Evolutionary conservation across 805 yeast species (phyloP).

Genomic region (Candida yuanshanica): DNA sequence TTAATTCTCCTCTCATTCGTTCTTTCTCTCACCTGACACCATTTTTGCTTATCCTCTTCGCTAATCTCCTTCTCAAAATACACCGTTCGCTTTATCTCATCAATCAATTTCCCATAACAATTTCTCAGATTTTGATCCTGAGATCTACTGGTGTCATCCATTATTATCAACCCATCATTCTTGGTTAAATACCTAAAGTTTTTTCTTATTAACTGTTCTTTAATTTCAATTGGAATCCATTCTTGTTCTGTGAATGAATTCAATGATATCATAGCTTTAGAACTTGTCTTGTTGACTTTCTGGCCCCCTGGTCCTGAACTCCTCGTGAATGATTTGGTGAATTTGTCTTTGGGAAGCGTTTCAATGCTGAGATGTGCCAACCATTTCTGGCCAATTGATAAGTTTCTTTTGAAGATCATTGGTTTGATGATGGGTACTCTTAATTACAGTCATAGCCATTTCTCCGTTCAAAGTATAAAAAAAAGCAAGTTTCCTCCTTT

Average conservation of each 20-base stretch:
- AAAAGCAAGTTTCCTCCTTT: too few species aligned
- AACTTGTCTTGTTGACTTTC: slow-evolving; percentile 65
- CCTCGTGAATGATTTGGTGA: slow-evolving; percentile 44
- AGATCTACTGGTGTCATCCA: slow-evolving; percentile 54
- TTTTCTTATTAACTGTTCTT: slow-evolving; percentile 32
- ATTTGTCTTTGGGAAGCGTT: slow-evolving; percentile 15
- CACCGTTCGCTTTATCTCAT: slow-evolving; percentile 43
- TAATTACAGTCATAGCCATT: too few species aligned
- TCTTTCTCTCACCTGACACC: slow-evolving; percentile 36
- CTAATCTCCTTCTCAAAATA: slow-evolving; percentile 43
- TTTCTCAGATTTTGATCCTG: slow-evolving; percentile 50
- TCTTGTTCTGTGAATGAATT: slow-evolving; percentile 38
- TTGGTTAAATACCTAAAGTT: slow-evolving; percentile 51
- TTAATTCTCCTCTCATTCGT: slow-evolving; percentile 32
- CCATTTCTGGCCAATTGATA: not conserved
- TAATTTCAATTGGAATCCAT: slow-evolving; percentile 58
- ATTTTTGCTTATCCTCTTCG: slow-evolving; percentile 40
- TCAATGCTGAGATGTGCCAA: not conserved
- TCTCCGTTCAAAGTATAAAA: too few species aligned
- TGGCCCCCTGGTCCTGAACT: slow-evolving; percentile 89
- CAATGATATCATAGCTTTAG: slow-evolving; percentile 59
- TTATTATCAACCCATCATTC: slow-evolving; percentile 46
- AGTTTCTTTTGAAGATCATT: not conserved
- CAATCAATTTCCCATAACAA: slow-evolving; percentile 55
- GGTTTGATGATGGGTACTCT: too few species aligned